Conservation (phyloP, 2,329 filamentous ascomycete genomes). For the Fusarium xylarioides region DNA sequence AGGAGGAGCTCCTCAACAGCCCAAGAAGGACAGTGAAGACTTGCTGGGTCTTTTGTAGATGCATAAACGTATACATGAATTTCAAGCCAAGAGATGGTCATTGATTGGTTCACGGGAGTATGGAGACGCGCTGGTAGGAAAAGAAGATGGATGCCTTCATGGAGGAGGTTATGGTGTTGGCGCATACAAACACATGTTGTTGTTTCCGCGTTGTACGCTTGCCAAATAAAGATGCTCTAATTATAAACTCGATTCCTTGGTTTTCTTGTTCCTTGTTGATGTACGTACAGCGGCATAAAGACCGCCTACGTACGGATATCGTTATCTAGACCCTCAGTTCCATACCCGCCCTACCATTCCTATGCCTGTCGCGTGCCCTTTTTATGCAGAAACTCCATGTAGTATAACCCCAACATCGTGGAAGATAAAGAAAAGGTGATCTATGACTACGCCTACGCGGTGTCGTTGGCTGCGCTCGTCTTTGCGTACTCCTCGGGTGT, state of each 20-base stretch:
- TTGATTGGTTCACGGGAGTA: slow-evolving; percentile 28
- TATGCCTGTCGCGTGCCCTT: neutral
- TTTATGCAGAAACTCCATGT: slow-evolving; percentile 13
- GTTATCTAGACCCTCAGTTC: neutral
- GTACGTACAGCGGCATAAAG: slow-evolving; percentile 28
- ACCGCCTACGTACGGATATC: slow-evolving; percentile 23
- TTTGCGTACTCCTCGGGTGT: slow-evolving; percentile 87
- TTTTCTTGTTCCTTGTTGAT: slow-evolving; percentile 18
- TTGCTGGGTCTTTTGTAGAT: slow-evolving; percentile 57
- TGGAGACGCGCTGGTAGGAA: slow-evolving; percentile 26
- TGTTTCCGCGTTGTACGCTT: slow-evolving; percentile 32
- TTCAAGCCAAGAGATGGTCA: slow-evolving; percentile 13
- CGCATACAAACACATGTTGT: slow-evolving; percentile 32
- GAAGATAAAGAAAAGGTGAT: neutral
- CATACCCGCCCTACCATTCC: neutral
- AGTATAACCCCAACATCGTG: neutral
- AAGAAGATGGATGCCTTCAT: slow-evolving; percentile 31
- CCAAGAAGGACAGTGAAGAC: slow-evolving; percentile 70
- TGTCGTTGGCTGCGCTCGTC: slow-evolving; percentile 37
- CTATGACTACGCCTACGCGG: slow-evolving; percentile 18
- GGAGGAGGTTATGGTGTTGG: slow-evolving; percentile 27
- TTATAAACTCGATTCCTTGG: slow-evolving; percentile 22
- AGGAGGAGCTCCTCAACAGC: slow-evolving; percentile 48
- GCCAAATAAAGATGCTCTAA: slow-evolving; percentile 37
- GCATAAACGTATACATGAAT: slow-evolving; percentile 8